Evolutionary conservation across 768 basidiomycete genomes (phyloP), one percentile per base, ranked within the genome.

Genomic region (Leccinum aurantiacum): DNA sequence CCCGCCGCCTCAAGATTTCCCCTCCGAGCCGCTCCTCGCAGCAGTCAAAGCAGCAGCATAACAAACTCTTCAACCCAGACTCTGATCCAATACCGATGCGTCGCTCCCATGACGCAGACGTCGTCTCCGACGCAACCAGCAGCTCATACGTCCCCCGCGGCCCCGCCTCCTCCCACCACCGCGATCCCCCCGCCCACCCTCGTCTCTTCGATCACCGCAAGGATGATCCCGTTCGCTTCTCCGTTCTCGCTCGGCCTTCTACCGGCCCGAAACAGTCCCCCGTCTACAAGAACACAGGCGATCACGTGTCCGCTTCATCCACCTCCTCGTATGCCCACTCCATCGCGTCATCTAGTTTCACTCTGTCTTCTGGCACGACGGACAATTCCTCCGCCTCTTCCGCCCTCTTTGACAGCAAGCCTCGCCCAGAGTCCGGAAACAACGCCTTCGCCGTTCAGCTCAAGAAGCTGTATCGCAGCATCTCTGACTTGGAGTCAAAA

Each of bases 171-270:
- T 64, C 79, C 3, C 72, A 80, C 9, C 62, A 74, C 7, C 76
- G 86, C 46, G 70, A 58, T 56, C 60, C 56, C 31, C 74, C 50
- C 64, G 14, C 70, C 6, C 71, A 74, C 49, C 76, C 79, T 9
- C 90, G 89, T 61, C 83, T 97, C 0, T 95, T 94, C 59, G 94
- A 98, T 69, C 92, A 91, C 60, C 82, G 91, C 41, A 87, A 92
- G 67, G 91, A 98, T 71, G 93, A 98, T 71, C 93, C 97, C 0
- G 84, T 94, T 33, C 84, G 89, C 11, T 98, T 98, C 74, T 78
- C 84, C 41, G 82, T 87, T 35, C 80, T 85, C 37, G 77, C 84
- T 4, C 82, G 86, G 46, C 81, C 87, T 9, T 69, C 50, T 61
- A 68, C 9, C 53, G 69, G 66, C 54, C 69, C 70, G 44, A 81